Percentiles rank a stretch among this genome's conserved stretches.
phyloP scores from a whole-genome alignment of 495 filamentous ascomycete species.

The Rhypophila decipiens region DNA sequence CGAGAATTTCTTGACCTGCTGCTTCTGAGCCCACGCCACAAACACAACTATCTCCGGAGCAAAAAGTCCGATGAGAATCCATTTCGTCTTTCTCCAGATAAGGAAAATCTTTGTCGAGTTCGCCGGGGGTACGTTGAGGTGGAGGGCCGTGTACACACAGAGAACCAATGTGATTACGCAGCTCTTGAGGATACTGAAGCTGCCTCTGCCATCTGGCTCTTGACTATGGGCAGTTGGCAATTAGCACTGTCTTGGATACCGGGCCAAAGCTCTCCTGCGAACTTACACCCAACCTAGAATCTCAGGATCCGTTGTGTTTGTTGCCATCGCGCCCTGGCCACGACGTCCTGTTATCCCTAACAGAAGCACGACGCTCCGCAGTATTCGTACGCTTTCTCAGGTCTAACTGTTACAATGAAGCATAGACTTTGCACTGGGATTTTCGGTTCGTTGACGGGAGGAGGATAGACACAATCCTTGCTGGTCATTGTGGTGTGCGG shows the following conservation, averaged over 20 bases:
- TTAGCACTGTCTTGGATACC: too few relatives aligned
- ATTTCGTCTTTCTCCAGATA: constrained; percentile 1
- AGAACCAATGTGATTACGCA: constrained; percentile 11
- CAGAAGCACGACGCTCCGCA: too few relatives aligned
- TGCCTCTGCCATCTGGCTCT: constrained; percentile 6
- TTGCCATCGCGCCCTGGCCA: neutral
- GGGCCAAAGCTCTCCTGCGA: too few relatives aligned
- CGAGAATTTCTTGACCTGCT: neutral
- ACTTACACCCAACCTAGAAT: neutral
- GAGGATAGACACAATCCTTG: too few relatives aligned
- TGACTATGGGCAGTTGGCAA: neutral
- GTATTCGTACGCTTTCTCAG: too few relatives aligned
- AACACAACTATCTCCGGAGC: constrained; percentile 13
- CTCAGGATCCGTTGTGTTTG: neutral
- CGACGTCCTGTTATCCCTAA: too few relatives aligned
- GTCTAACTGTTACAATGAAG: too few relatives aligned
- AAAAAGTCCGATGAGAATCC: constrained; percentile 7
- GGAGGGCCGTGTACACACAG: constrained; percentile 15
- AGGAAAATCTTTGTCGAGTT: neutral
- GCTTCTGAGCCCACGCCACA: neutral
- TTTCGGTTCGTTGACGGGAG: too few relatives aligned
- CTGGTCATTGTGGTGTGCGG: too few relatives aligned
- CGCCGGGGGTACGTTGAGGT: constrained; percentile 18
- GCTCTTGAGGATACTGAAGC: constrained; percentile 2
- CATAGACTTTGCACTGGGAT: too few relatives aligned